Conservation (phyloP, 176 grass and related monocot species). For the Bothriochloa decipiens region DNA sequence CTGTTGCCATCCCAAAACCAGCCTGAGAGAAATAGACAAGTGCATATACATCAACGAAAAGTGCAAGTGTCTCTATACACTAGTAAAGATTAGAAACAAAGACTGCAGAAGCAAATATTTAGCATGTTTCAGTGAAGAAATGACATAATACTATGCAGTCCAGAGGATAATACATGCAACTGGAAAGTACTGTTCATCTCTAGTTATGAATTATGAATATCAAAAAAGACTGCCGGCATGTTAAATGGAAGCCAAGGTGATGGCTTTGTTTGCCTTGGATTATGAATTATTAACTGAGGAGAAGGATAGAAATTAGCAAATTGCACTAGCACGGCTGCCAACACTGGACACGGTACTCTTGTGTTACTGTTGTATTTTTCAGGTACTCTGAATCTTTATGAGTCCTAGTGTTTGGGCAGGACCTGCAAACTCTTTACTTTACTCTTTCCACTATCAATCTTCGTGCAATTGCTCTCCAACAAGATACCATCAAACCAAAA, state of each 20-base stretch:
- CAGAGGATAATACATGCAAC: not conserved
- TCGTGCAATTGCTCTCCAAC: slow-evolving; percentile 42
- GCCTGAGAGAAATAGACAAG: slow-evolving; percentile 64
- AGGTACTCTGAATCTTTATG: not conserved
- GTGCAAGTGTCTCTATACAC: not conserved
- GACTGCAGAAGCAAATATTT: slow-evolving; percentile 2
- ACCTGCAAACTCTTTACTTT: slow-evolving; percentile 18
- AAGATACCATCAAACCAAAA: slow-evolving; percentile 26
- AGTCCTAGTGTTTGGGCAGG: not conserved
- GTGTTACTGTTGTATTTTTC: not conserved
- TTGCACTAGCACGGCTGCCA: slow-evolving; percentile 13
- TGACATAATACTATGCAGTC: slow-evolving; percentile 1
- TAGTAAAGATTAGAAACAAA: slow-evolving; percentile 9
- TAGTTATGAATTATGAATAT: not conserved
- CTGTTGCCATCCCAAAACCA: slow-evolving; percentile 78
- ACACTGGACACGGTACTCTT: slow-evolving; percentile 1
- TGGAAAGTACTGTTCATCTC: slow-evolving; percentile 15
- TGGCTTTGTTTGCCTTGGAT: not conserved
- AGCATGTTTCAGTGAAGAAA: slow-evolving; percentile 13
- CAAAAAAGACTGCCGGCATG: not conserved
- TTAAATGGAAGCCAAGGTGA: slow-evolving; percentile 1
- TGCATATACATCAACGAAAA: not conserved
- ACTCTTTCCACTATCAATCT: slow-evolving; percentile 7
- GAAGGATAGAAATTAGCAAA: slow-evolving; percentile 8
- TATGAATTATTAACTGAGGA: not conserved